These are phyloP conservation scores for Macrocystidia cucumis DNA, from an alignment of 1,284 basidiomycete genomes.

Conservation along the genomic window DNA sequence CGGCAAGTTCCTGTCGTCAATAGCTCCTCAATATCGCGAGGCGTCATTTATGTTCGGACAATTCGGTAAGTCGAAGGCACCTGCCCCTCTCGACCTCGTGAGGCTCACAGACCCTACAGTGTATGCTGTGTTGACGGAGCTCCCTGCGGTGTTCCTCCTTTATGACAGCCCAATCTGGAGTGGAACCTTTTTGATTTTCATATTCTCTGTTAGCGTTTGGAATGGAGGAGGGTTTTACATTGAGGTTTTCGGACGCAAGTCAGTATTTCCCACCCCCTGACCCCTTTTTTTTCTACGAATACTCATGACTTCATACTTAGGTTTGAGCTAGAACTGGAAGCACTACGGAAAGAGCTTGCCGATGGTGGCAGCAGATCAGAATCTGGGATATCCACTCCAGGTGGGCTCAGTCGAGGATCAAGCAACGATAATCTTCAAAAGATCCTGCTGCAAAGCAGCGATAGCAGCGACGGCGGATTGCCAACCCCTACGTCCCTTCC, in stretches of 20 bases:
- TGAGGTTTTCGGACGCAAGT: slow-evolving; percentile 94
- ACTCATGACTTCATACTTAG: slow-evolving; percentile 28
- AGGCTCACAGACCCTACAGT: slow-evolving; percentile 31
- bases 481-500: no score
- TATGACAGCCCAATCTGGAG: slow-evolving; percentile 75
- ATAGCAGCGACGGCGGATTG: no score
- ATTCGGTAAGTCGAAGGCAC: slow-evolving; percentile 46
- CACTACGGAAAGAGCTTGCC: slow-evolving; percentile 79
- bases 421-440: slow-evolving; percentile 34
- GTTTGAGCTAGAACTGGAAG: slow-evolving; percentile 87
- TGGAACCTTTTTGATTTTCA: slow-evolving; percentile 65
- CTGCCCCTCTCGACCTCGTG: neutral
- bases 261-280: slow-evolving; percentile 27
- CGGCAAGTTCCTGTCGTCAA: slow-evolving; percentile 56
- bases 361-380: slow-evolving; percentile 50
- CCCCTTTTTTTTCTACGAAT: slow-evolving; percentile 3
- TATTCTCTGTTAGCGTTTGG: slow-evolving; percentile 82
- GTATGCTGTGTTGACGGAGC: slow-evolving; percentile 80
- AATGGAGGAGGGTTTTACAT: slow-evolving; percentile 86
- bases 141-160: slow-evolving; percentile 78
- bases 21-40: slow-evolving; percentile 59
- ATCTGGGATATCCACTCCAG: slow-evolving; percentile 41
- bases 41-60: slow-evolving; percentile 81
- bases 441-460: no score
- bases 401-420: slow-evolving; percentile 20